Percentiles rank a stretch among this genome's conserved stretches.
These are phyloP conservation scores for Colletotrichum lindemuthianum DNA, from an alignment of 2,329 filamentous ascomycete species.

Conservation along the genomic window DNA sequence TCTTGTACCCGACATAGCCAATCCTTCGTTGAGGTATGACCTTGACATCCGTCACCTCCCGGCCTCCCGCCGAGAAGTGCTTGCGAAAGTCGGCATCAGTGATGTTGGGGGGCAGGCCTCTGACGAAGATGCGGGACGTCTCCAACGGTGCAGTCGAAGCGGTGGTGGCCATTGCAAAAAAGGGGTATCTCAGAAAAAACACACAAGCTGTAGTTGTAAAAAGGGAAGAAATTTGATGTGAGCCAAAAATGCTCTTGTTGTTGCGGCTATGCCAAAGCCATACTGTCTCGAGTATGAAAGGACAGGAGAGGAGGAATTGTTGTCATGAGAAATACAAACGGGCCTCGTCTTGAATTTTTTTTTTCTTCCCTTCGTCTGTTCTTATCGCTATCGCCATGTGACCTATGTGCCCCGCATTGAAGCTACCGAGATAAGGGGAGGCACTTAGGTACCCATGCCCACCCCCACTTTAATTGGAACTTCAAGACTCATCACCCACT, in stretches of 20 bases:
- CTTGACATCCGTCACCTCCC: constrained; percentile 89
- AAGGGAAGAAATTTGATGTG: constrained; percentile 22
- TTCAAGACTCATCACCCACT: no score
- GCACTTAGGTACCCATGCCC: neutral
- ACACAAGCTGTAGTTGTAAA: constrained; percentile 23
- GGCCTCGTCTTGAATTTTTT: constrained; percentile 43
- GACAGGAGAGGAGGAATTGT: constrained; percentile 30
- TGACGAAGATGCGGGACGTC: constrained; percentile 79
- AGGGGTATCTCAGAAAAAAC: constrained; percentile 36
- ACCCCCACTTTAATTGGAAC: no score
- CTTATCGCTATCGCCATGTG: constrained; percentile 38
- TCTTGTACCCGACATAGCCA: constrained; percentile 95
- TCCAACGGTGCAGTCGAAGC: constrained; percentile 50
- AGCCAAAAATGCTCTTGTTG: constrained; percentile 23
- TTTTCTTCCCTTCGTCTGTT: constrained; percentile 14
- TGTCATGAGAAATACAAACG: constrained; percentile 40
- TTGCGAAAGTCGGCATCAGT: constrained; percentile 86
- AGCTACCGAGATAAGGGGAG: neutral
- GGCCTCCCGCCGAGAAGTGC: constrained; percentile 81
- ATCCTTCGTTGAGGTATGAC: constrained; percentile 90
- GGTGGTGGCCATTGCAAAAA: constrained; percentile 37
- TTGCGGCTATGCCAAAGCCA: constrained; percentile 28
- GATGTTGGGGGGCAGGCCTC: constrained; percentile 86
- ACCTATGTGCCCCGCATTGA: neutral
- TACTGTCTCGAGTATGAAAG: constrained; percentile 28